Percentiles rank a stretch among this genome's conserved stretches.
Conservation (phyloP, 495 filamentous ascomycete species). For the Aspergillus ellipticus region DNA sequence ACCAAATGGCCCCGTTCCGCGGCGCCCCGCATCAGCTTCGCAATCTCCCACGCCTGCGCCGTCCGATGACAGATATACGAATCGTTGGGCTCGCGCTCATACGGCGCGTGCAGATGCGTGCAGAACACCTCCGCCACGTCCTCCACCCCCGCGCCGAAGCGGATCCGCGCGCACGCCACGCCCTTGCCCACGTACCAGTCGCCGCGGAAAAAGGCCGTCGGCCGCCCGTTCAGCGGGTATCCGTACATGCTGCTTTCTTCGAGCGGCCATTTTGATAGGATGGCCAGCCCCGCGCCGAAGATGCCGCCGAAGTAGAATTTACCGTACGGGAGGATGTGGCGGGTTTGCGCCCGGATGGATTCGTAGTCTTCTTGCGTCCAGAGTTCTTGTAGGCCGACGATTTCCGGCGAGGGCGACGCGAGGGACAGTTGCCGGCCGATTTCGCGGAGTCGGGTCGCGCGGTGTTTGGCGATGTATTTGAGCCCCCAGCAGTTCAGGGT, state of each 20-base stretch:
- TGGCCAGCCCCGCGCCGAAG: conserved; percentile 85
- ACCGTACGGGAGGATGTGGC: conserved; percentile 77
- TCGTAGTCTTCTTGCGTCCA: conserved; percentile 90
- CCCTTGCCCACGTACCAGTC: conserved; percentile 95
- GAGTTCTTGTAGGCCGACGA: conserved; percentile 93
- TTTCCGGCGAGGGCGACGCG: conserved; percentile 66
- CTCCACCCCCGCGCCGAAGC: conserved; percentile 60
- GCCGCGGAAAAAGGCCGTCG: conserved; percentile 87
- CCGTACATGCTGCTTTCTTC: conserved; percentile 80
- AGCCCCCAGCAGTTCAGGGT: conserved; percentile 96
- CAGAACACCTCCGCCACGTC: conserved; percentile 89
- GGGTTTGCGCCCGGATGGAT: conserved; percentile 70
- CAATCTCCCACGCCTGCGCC: conserved; percentile 96
- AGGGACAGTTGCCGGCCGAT: conserved; percentile 74
- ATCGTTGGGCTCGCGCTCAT: conserved; percentile 74
- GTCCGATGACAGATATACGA: conserved; percentile 87
- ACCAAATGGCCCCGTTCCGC: conserved; percentile 80
- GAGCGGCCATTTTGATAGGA: conserved; percentile 96
- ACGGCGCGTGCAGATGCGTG: conserved; percentile 91
- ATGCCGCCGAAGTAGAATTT: conserved; percentile 92
- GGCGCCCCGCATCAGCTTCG: conserved; percentile 83
- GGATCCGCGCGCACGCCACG: conserved; percentile 78
- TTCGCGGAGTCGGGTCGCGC: conserved; percentile 73
- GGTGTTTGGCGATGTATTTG: conserved; percentile 77
- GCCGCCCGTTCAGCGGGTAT: conserved; percentile 92